Percentiles rank a stretch among this genome's conserved stretches.
Conservation (phyloP, 116 monocot species). For the Iris pallida region DNA sequence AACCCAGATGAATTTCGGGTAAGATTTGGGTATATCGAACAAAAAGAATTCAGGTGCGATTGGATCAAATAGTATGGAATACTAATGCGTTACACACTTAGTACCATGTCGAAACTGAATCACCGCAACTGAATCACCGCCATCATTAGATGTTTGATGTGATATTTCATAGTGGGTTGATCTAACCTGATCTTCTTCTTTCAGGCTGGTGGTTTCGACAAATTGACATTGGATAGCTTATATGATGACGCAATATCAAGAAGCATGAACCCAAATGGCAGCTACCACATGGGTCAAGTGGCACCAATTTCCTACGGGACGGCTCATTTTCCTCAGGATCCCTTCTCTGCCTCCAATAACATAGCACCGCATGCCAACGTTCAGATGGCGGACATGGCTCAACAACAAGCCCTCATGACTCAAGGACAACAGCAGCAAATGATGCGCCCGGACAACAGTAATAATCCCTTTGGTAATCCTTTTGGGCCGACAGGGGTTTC, state of each 20-base stretch:
- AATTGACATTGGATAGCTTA: conserved; percentile 49
- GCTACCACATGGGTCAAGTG: conserved; percentile 31
- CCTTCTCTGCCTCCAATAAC: conserved; percentile 32
- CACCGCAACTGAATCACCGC: too few species aligned
- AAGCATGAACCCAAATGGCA: conserved; percentile 20
- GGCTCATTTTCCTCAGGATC: conserved; percentile 23
- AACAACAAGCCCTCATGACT: conserved; percentile 28
- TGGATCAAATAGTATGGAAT: too few species aligned
- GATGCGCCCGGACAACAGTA: conserved; percentile 4
- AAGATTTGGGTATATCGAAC: too few species aligned
- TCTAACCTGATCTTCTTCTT: too few species aligned
- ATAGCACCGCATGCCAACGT: conserved; percentile 31
- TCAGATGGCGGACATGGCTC: conserved; percentile 35
- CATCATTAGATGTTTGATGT: too few species aligned
- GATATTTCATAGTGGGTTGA: too few species aligned
- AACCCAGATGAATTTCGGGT: too few species aligned
- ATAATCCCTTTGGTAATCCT: conserved; percentile 39
- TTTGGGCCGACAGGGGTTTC: conserved; percentile 17
- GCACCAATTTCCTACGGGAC: conserved; percentile 39
- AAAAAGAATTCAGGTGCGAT: too few species aligned
- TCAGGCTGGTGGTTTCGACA: conserved; percentile 67
- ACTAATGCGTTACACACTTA: too few species aligned
- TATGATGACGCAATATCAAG: conserved; percentile 44
- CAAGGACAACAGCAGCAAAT: conserved; percentile 22
- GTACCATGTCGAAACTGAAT: too few species aligned